phyloP scores from a whole-genome alignment of 176 grass and related monocot species.

The Aegilops tauschii region DNA sequence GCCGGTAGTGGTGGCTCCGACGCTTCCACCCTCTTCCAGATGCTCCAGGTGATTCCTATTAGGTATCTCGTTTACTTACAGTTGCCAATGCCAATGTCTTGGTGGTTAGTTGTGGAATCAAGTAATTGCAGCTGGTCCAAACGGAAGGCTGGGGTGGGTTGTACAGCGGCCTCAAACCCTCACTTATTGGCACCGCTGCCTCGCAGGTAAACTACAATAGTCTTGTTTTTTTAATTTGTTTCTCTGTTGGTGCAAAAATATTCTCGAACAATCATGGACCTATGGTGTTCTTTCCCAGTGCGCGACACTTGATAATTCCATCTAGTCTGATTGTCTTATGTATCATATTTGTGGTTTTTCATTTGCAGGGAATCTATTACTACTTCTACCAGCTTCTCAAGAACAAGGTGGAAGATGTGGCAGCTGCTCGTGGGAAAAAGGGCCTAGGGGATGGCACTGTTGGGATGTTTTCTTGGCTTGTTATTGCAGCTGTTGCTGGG shows the following conservation, averaged over 20 bases:
- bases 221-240: background rate
- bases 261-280: background rate
- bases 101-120: background rate
- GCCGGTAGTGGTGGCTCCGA: background rate
- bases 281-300: background rate
- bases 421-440: constrained; percentile 57
- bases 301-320: background rate
- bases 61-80: background rate
- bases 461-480: constrained; percentile 94
- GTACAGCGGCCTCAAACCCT: constrained; percentile 94
- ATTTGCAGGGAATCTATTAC: constrained; percentile 90
- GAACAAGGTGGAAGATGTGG: constrained; percentile 77
- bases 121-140: constrained; percentile 58
- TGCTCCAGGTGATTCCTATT: constrained; percentile 67
- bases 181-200: constrained; percentile 83
- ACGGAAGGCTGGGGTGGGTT: constrained; percentile 88
- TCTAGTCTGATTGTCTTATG: background rate
- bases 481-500: constrained; percentile 93
- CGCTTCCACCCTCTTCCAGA: constrained; percentile 60
- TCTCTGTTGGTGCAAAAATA: background rate
- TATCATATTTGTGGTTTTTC: background rate
- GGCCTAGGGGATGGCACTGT: constrained; percentile 88
- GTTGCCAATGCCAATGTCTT: background rate
- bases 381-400: constrained; percentile 97
- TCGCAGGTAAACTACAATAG: constrained; percentile 59